Evolutionary conservation across 2,329 filamentous ascomycete genomes (phyloP).

Genomic region (Lecanicillium sp.): DNA sequence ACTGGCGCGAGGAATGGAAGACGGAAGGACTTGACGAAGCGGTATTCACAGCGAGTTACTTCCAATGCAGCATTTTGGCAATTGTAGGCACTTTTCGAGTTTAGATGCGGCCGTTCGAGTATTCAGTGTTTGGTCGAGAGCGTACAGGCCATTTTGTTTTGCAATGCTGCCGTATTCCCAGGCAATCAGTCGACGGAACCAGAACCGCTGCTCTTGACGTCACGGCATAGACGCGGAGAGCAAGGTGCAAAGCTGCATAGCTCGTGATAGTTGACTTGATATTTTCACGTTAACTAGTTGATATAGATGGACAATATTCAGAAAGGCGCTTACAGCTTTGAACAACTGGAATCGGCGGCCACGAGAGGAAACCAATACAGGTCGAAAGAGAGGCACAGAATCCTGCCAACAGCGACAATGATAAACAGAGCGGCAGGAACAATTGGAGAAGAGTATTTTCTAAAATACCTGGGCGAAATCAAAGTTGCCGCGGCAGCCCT

Average conservation of each 20-base stretch:
- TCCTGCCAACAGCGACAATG: constrained; percentile 20
- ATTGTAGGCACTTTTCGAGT: constrained; percentile 5
- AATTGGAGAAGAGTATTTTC: constrained; percentile 28
- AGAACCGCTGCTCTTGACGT: not conserved
- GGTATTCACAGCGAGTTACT: constrained; percentile 15
- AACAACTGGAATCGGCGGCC: not conserved
- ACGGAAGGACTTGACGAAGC: constrained; percentile 15
- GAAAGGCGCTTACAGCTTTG: too few species aligned
- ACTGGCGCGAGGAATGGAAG: constrained; percentile 20
- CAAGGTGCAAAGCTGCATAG: not conserved
- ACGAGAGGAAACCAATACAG: not conserved
- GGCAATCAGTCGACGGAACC: too few species aligned
- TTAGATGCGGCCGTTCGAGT: constrained; percentile 6
- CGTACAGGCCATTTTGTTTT: constrained; percentile 28
- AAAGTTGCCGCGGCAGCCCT: constrained; percentile 31
- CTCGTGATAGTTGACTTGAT: constrained; percentile 3
- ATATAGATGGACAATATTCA: too few species aligned
- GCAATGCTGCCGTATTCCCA: too few species aligned
- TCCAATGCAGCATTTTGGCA: not conserved
- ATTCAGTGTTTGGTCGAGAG: constrained; percentile 20
- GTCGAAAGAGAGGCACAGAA: constrained; percentile 5
- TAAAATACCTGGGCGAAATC: constrained; percentile 37
- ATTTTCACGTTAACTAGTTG: too few species aligned
- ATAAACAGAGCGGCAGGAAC: constrained; percentile 27
- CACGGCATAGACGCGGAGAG: constrained; percentile 9